Evolutionary conservation across 2,329 filamentous ascomycete genomes (phyloP).

Genomic region (Neonectria hederae): DNA sequence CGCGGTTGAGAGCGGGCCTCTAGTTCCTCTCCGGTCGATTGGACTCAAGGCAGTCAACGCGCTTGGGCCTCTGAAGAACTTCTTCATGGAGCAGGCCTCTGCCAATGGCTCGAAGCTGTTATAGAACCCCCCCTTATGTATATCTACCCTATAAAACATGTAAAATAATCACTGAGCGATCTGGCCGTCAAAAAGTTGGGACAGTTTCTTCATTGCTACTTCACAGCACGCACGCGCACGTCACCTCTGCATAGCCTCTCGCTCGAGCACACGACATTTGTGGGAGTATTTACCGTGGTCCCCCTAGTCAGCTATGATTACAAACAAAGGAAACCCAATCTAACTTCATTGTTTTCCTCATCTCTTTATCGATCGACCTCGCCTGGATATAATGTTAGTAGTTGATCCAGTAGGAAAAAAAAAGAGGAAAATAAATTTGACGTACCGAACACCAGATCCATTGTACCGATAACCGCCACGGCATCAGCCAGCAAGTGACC

Average conservation of each 20-base stretch:
- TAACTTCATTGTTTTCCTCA: slow-evolving; percentile 44
- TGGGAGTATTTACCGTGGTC: slow-evolving; percentile 51
- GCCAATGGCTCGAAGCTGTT: slow-evolving; percentile 61
- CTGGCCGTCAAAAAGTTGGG: slow-evolving; percentile 30
- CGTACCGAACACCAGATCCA: slow-evolving; percentile 90
- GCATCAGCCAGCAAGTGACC: slow-evolving; percentile 96
- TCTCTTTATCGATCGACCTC: slow-evolving; percentile 67
- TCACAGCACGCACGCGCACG: slow-evolving; percentile 33
- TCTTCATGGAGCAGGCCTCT: slow-evolving; percentile 81
- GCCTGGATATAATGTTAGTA: slow-evolving; percentile 57
- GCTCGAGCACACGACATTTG: slow-evolving; percentile 42
- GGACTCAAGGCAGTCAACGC: slow-evolving; percentile 81
- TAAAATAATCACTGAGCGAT: slow-evolving; percentile 24
- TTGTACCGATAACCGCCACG: slow-evolving; percentile 91
- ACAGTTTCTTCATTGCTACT: slow-evolving; percentile 40
- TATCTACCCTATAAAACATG: slow-evolving; percentile 19
- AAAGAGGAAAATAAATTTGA: slow-evolving; percentile 22
- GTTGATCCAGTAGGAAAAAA: slow-evolving; percentile 1
- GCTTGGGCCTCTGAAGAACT: slow-evolving; percentile 79
- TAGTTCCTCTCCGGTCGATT: slow-evolving; percentile 81
- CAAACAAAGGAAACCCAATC: slow-evolving; percentile 50
- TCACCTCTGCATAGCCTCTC: slow-evolving; percentile 42
- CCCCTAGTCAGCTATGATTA: slow-evolving; percentile 53
- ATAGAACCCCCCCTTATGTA: slow-evolving; percentile 29
- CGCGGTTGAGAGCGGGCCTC: slow-evolving; percentile 78